phyloP scores from a whole-genome alignment of 495 filamentous ascomycete species.

The Immersiella caudata region DNA sequence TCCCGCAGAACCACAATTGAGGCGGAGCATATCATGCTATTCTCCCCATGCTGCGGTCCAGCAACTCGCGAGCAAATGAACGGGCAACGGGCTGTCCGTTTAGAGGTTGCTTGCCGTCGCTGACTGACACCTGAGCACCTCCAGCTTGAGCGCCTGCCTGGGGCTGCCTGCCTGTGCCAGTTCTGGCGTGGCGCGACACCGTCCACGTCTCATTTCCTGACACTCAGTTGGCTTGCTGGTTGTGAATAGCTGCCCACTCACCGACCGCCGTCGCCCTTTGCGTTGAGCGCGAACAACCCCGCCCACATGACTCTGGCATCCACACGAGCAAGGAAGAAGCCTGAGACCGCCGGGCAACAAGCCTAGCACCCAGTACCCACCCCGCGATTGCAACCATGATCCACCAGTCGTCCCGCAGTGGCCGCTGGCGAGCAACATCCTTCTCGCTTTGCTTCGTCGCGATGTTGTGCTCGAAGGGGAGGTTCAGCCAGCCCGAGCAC shows the following conservation, averaged over 20 bases:
- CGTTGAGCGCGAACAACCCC: background rate
- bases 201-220: background rate
- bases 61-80: constrained; percentile 1
- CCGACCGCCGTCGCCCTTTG: background rate
- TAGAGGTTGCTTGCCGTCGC: background rate
- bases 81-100: background rate
- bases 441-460: background rate
- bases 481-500: background rate
- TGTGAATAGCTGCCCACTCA: constrained; percentile 2
- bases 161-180: background rate
- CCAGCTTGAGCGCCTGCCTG: constrained; percentile 4
- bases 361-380: background rate
- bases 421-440: too few species aligned
- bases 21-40: constrained; percentile 19
- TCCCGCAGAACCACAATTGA: constrained; percentile 19
- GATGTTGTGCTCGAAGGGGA: background rate
- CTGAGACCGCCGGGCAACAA: background rate
- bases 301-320: constrained; percentile 7
- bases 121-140: background rate
- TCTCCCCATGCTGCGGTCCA: constrained; percentile 5
- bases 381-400: background rate
- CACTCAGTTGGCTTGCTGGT: background rate
- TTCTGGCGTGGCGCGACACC: background rate
- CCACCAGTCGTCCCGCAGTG: background rate
- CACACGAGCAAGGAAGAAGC: background rate